Evolutionary conservation across 768 basidiomycete species (phyloP).

Genomic region (Hygrocybe coccinea): DNA sequence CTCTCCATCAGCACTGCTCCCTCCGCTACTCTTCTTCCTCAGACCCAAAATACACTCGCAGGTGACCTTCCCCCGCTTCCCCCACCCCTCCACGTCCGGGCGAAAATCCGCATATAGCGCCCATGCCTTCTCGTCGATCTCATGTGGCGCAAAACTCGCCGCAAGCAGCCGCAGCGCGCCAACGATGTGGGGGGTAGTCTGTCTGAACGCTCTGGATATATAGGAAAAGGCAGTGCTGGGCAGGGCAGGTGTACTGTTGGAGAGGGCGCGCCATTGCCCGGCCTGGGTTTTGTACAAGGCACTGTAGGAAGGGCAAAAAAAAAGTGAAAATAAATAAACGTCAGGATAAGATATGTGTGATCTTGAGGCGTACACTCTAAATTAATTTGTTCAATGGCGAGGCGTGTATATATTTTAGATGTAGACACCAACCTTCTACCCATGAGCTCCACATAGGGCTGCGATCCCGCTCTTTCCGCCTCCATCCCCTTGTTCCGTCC

Average conservation of each 20-base stretch:
- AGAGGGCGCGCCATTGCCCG: conserved; percentile 79
- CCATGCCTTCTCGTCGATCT: conserved; percentile 67
- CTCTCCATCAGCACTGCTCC: conserved; percentile 12
- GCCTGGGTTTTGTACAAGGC: conserved; percentile 70
- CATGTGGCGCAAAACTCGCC: conserved; percentile 49
- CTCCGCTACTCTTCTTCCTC: conserved; percentile 31
- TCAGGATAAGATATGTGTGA: conserved; percentile 2
- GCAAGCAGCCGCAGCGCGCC: conserved; percentile 73
- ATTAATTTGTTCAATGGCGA: too few species aligned
- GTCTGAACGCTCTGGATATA: conserved; percentile 72
- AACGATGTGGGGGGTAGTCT: conserved; percentile 71
- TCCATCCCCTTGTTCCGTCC: conserved; percentile 52
- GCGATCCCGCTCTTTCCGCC: conserved; percentile 51
- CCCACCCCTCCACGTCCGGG: conserved; percentile 80
- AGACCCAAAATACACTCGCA: conserved; percentile 65
- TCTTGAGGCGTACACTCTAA: conserved; percentile 40
- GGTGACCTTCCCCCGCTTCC: conserved; percentile 68
- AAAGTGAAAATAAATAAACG: too few species aligned
- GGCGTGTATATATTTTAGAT: too few species aligned
- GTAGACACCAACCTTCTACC: conserved; percentile 50
- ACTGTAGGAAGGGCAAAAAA: too few species aligned
- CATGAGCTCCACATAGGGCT: conserved; percentile 85
- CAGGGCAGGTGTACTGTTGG: conserved; percentile 59
- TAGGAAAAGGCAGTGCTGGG: conserved; percentile 81
- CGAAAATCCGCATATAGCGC: conserved; percentile 83